Percentiles rank a stretch among this genome's conserved stretches.
phyloP scores from a whole-genome alignment of 352 stramenopile genomes.

The Globisporangium yorkense region DNA sequence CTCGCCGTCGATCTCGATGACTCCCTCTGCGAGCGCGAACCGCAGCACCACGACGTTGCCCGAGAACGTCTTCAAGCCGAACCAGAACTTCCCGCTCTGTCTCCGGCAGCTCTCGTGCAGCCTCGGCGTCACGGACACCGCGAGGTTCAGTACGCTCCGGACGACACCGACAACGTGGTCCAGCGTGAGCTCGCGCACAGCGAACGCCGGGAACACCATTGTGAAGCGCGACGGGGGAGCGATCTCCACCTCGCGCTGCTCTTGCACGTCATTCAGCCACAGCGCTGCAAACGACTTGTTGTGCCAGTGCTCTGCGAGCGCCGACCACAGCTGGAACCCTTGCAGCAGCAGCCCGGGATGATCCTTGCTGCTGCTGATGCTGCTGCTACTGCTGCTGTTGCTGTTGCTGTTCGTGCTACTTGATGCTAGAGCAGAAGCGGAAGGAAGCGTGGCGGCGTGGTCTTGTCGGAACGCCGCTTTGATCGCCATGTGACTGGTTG shows the following conservation, averaged over 20 bases:
- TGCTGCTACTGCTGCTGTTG: not conserved
- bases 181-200: constrained; percentile 11
- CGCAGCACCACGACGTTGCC: constrained; percentile 45
- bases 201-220: constrained; percentile 15
- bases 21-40: constrained; percentile 10
- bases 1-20: constrained; percentile 16
- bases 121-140: constrained; percentile 11
- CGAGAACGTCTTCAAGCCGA: constrained; percentile 32
- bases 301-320: constrained; percentile 23
- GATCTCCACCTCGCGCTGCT: constrained; percentile 1
- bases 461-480: constrained; percentile 32
- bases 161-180: constrained; percentile 33
- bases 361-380: not conserved
- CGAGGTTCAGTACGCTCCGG: constrained; percentile 19
- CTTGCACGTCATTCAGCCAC: constrained; percentile 14
- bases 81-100: constrained; percentile 44
- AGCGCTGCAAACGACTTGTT: constrained; percentile 24
- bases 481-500: constrained; percentile 28
- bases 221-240: constrained; percentile 11
- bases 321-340: constrained; percentile 35
- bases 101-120: constrained; percentile 32
- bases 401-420: no score
- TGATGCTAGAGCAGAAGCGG: not conserved
- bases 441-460: constrained; percentile 22
- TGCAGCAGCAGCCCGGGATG: constrained; percentile 9